A percentile compares a stretch with the other conserved stretches of the same genome.
phyloP scores from a whole-genome alignment of 768 basidiomycete species.

The Suillus alpinus region DNA sequence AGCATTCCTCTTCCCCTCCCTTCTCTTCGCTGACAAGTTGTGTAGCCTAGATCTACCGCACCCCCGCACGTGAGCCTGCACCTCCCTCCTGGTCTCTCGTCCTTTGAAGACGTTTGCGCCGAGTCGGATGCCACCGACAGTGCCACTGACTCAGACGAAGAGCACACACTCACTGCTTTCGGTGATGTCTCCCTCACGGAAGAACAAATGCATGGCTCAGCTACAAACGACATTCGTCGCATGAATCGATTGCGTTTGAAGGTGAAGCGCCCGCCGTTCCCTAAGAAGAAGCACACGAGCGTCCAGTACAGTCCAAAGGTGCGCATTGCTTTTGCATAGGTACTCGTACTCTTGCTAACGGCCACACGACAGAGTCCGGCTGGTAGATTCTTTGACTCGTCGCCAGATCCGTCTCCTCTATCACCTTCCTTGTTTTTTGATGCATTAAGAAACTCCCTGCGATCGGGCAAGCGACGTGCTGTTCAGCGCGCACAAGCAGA shows the following conservation, averaged over 20 bases:
- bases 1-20: background rate
- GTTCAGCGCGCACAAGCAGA: background rate
- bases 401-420: background rate
- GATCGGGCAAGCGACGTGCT: background rate
- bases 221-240: background rate
- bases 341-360: background rate
- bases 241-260: conserved; percentile 22
- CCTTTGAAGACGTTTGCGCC: background rate
- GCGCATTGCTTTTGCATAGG: background rate
- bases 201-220: conserved; percentile 31
- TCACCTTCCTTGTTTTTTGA: background rate
- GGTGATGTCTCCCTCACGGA: conserved; percentile 46
- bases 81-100: background rate
- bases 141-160: conserved; percentile 26
- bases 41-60: background rate
- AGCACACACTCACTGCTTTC: conserved; percentile 40
- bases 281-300: conserved; percentile 5
- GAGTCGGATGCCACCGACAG: background rate
- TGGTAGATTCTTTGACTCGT: background rate
- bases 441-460: background rate
- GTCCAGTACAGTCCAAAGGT: background rate
- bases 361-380: background rate
- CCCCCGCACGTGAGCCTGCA: background rate
- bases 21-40: background rate
- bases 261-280: conserved; percentile 3